phyloP scores from a whole-genome alignment of 1,139 yeast genomes.

The Diutina pseudorugosa region DNA sequence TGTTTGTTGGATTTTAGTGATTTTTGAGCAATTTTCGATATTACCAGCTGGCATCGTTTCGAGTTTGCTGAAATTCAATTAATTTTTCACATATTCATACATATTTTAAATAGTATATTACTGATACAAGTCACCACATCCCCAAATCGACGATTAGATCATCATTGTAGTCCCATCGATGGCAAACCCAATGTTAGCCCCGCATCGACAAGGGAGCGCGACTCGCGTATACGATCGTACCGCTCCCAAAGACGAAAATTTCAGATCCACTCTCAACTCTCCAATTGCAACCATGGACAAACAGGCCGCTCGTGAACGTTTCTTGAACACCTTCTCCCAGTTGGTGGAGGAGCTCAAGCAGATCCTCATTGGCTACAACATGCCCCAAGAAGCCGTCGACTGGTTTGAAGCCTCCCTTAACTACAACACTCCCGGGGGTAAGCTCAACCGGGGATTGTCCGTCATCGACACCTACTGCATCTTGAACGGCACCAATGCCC shows the following conservation, averaged over 20 bases:
- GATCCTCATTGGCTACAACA: conserved; percentile 55
- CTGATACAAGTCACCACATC: too few species aligned
- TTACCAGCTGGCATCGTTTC: too few species aligned
- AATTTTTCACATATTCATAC: too few species aligned
- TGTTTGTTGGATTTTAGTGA: neutral
- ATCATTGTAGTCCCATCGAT: too few species aligned
- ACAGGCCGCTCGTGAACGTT: conserved; percentile 41
- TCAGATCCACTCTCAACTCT: neutral
- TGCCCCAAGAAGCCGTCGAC: conserved; percentile 75
- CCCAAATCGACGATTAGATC: too few species aligned
- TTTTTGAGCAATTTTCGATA: too few species aligned
- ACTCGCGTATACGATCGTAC: neutral
- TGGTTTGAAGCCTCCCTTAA: conserved; percentile 72
- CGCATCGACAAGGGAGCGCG: neutral
- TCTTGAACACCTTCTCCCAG: conserved; percentile 63
- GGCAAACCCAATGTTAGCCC: neutral
- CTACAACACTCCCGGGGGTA: conserved; percentile 94
- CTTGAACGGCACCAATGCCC: conserved; percentile 48
- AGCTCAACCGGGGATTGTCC: conserved; percentile 89
- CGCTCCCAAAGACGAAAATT: neutral
- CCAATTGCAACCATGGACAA: conserved; percentile 15
- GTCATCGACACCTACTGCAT: conserved; percentile 88
- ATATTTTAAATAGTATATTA: too few species aligned
- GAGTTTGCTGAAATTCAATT: too few species aligned
- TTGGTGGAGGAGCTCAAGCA: conserved; percentile 66